Evolutionary conservation across 768 basidiomycete species (phyloP).

Genomic region (Leccinum subgranulosum): DNA sequence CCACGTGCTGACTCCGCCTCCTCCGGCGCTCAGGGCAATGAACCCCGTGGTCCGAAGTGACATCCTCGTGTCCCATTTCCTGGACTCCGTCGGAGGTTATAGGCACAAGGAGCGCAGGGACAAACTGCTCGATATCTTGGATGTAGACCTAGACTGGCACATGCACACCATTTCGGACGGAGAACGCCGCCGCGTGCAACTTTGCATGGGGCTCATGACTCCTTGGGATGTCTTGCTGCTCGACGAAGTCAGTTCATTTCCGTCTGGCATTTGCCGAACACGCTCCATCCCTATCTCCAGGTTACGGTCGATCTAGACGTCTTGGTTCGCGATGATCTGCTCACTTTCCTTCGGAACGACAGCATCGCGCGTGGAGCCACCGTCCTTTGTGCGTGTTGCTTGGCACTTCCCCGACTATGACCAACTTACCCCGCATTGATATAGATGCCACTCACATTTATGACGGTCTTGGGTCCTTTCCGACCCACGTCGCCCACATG

Average conservation of each 20-base stretch:
- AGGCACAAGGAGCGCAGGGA: slow-evolving; percentile 88
- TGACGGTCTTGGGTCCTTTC: slow-evolving; percentile 87
- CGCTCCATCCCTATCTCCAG: slow-evolving; percentile 34
- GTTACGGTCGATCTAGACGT: slow-evolving; percentile 98
- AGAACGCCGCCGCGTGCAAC: slow-evolving; percentile 88
- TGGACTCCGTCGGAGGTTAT: slow-evolving; percentile 98
- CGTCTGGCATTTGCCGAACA: background rate
- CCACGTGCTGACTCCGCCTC: background rate
- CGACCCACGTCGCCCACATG: slow-evolving; percentile 92
- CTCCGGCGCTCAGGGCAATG: slow-evolving; percentile 66
- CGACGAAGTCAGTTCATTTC: slow-evolving; percentile 67
- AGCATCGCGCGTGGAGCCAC: slow-evolving; percentile 79
- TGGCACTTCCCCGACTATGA: background rate
- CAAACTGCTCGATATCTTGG: slow-evolving; percentile 81
- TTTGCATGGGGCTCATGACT: slow-evolving; percentile 93
- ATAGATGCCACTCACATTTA: slow-evolving; percentile 96
- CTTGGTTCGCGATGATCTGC: slow-evolving; percentile 87
- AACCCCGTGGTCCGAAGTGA: slow-evolving; percentile 95
- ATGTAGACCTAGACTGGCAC: slow-evolving; percentile 94
- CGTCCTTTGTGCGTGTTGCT: slow-evolving; percentile 64
- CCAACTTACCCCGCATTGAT: slow-evolving; percentile 6
- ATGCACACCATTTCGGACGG: slow-evolving; percentile 97
- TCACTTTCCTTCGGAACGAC: slow-evolving; percentile 82
- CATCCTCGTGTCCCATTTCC: slow-evolving; percentile 87
- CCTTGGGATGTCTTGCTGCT: slow-evolving; percentile 92